Percentiles rank a stretch among this genome's conserved stretches.
Evolutionary conservation across 257 asterid genomes (phyloP).

Genomic region (Gynochthodes officinalis): DNA sequence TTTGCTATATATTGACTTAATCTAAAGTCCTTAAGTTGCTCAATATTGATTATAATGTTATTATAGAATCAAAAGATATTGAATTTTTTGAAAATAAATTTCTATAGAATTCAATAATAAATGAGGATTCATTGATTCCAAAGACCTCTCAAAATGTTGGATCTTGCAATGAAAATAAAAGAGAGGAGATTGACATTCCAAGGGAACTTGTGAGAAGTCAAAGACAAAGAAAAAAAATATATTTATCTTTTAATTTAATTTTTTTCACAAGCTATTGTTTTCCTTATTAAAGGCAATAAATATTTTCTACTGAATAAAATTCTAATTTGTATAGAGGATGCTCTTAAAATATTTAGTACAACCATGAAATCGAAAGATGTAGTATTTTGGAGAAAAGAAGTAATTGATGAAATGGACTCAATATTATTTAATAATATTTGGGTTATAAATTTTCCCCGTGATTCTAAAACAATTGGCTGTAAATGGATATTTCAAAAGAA

Average conservation of each 20-base stretch:
- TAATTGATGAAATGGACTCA: slow-evolving; percentile 9
- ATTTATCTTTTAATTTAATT: neutral
- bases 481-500: neutral
- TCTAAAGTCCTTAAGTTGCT: too few relatives aligned
- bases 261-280: neutral
- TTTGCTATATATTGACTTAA: too few relatives aligned
- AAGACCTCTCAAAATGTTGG: too few relatives aligned
- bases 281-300: neutral
- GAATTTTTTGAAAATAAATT: slow-evolving; percentile 19
- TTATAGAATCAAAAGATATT: slow-evolving; percentile 11
- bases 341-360: too few relatives aligned
- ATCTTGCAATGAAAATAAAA: too few relatives aligned
- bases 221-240: neutral
- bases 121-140: neutral
- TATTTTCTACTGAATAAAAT: neutral
- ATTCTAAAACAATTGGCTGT: neutral
- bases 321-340: neutral
- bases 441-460: neutral
- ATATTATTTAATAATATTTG: neutral
- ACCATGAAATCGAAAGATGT: neutral
- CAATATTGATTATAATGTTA: neutral
- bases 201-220: slow-evolving; percentile 4
- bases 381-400: neutral
- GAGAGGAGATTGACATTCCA: neutral
- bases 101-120: too few relatives aligned